Base-by-base conservation (phyloP, 2,329 filamentous ascomycete species). In the Nigrospora oryzae region DNA sequence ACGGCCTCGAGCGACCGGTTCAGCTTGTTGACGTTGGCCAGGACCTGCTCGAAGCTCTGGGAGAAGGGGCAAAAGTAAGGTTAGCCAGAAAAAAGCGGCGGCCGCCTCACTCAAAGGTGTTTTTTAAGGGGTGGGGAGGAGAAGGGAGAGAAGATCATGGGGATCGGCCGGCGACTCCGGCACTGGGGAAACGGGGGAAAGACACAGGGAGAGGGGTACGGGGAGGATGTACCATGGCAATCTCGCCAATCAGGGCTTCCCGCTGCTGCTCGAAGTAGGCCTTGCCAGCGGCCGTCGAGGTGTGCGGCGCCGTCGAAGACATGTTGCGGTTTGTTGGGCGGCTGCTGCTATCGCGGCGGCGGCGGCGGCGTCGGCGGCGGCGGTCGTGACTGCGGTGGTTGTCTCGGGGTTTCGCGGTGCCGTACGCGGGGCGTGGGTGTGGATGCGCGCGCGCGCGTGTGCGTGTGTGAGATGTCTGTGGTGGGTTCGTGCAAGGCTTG, bases 21-120 rank as follows among this genome's bases (percentile, higher is more conserved):
- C 47, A 98, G 70, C 56, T 90, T 90, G 68, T 97, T 98, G 65
- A 97, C 89, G 59, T 95, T 96, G 56, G 90, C 86, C 11, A 98
- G 83, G 47, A 95, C 89, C 57, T 93, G 83, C 58, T 97, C 93
- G 61, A 98, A 79, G 64, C 73, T 80, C 79, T 84, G 52, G 36
- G 33, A 46, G 43, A 43, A 15, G 23, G 31, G 10, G 4, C n/a
- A 4, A 36, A 2, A 36, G 10, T 11, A n/a, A 11, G 14, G 11
- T 36, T 16, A 36, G 17, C 35, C 35, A 11, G n/a, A n/a, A 7
- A n/a, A 6, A 2, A 17, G 35, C 17, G 13, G 35, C n/a, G 13
- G 14, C 35, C 7, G 11, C n/a, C 8, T 16, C 23, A 10, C 23
- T 28, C 8, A 7, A 5, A 28, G 23, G 23, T 4, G 23, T 4